Conservation (phyloP, 306 rosid genomes). For the Astragalus membranaceus region DNA sequence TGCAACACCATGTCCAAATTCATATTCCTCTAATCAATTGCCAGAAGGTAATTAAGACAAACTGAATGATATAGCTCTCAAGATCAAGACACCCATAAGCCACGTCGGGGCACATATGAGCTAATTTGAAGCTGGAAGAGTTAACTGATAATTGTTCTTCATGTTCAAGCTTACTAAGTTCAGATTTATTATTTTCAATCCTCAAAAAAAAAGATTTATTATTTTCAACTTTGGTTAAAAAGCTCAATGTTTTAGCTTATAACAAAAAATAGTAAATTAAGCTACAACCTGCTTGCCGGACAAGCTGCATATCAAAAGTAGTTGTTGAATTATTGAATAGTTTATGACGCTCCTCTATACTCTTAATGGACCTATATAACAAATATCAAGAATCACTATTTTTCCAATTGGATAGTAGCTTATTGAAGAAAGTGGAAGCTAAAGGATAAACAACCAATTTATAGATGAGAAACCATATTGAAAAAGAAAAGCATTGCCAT, state of each 20-base stretch:
- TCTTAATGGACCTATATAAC: background rate
- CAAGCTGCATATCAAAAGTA: slow-evolving; percentile 4
- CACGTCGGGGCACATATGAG: background rate
- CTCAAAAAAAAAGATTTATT: no score
- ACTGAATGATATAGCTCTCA: background rate
- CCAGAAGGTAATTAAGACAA: background rate
- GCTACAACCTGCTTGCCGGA: background rate
- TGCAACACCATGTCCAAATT: slow-evolving; percentile 12
- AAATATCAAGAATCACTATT: background rate
- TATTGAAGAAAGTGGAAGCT: background rate
- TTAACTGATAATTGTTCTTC: no score
- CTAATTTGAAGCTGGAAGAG: background rate
- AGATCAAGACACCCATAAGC: background rate
- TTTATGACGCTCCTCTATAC: slow-evolving; percentile 15
- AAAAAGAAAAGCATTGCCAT: background rate
- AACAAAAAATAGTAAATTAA: slow-evolving; percentile 3
- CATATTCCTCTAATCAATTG: background rate
- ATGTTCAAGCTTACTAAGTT: no score
- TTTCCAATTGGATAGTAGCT: background rate
- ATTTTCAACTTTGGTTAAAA: background rate
- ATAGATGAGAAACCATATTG: slow-evolving; percentile 1
- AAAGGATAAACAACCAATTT: background rate
- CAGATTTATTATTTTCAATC: no score
- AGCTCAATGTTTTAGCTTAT: background rate
- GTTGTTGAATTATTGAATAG: background rate